Evolutionary conservation across 2,329 filamentous ascomycete genomes (phyloP), one percentile per base, ranked within the genome.

Genomic region (Trichoderma endophyticum): DNA sequence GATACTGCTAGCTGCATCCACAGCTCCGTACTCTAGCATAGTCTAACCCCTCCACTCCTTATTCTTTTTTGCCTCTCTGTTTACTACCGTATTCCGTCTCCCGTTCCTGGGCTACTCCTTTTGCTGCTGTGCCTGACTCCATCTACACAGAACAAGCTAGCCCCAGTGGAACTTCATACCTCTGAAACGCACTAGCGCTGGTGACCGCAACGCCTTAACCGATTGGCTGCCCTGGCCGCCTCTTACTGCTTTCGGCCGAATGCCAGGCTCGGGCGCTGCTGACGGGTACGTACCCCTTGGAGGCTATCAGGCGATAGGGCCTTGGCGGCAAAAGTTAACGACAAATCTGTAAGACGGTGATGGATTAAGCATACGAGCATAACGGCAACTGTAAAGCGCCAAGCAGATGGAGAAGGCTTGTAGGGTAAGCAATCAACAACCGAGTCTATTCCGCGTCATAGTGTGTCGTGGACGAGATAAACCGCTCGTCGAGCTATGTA

Each of bases 181-280:
- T 68, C 21, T 70, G 70, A 72, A 72, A 72, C 70, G 64, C 70
- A 56, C 70, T 67, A 71, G 56, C 63, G 62, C 63, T 71, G 43
- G 15, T 64, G 68, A 63, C 24, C 60, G 18, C 43, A 28, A 39
- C 70, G 70, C 70, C 24, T 30, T 39, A 59, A 34, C 70, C 70
- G 70, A 72, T 72, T 72, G 70, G 70, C 57, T 36, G 24, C 57
- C 32, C 28, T 15, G 54, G 30, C 61, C 11, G 26, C 30, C 51
- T 61, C 61, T 34, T 59, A 36, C 68, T 64, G 60, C 48, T 64
- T 71, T 64, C 54, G 70, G 70, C 56, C 63, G 32, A 59, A 51
- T 51, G 43, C 9, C 43, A 54, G 48, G 48, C 48, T 54, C 48
- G 3, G n/a, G 11, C 21, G 48, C n/a, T 54, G 48, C 48, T 54